A percentile compares a stretch with the other conserved stretches of the same genome.
phyloP scores from a whole-genome alignment of 495 filamentous ascomycete genomes.

The Letharia lupina region DNA sequence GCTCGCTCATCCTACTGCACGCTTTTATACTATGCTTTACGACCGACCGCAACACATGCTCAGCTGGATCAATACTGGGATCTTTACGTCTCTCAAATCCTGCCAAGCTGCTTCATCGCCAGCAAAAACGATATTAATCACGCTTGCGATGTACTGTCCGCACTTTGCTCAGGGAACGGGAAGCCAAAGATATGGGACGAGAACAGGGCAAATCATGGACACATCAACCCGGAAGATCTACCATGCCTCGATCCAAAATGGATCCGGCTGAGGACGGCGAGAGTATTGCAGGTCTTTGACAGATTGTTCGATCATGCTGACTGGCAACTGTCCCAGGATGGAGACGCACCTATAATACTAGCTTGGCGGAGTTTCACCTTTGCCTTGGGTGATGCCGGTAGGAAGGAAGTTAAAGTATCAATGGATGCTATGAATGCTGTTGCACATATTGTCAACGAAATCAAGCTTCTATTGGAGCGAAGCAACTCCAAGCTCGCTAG shows the following conservation, averaged over 20 bases:
- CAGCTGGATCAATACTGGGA: constrained; percentile 77
- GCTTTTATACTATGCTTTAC: constrained; percentile 79
- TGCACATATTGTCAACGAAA: constrained; percentile 55
- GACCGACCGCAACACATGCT: constrained; percentile 50
- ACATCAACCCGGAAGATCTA: constrained; percentile 60
- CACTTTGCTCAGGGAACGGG: constrained; percentile 46
- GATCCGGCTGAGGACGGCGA: constrained; percentile 61
- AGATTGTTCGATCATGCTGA: constrained; percentile 42
- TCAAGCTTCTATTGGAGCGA: constrained; percentile 58
- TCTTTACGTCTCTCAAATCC: constrained; percentile 50
- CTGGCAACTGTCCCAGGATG: constrained; percentile 36
- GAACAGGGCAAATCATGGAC: constrained; percentile 49
- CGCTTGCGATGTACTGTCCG: constrained; percentile 55
- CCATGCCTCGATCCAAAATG: constrained; percentile 76
- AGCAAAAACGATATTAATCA: constrained; percentile 36
- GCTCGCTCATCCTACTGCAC: constrained; percentile 64
- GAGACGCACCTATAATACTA: constrained; percentile 40
- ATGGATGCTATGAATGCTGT: constrained; percentile 72
- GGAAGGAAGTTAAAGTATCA: constrained; percentile 84
- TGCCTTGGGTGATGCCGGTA: constrained; percentile 66
- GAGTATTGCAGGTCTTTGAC: constrained; percentile 52
- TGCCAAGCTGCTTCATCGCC: constrained; percentile 31
- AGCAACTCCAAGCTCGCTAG: constrained; percentile 25
- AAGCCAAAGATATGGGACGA: constrained; percentile 64
- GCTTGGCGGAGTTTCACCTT: constrained; percentile 64